Evolutionary conservation across 179 eudicot species (phyloP).

Genomic region (Dionaea muscipula): DNA sequence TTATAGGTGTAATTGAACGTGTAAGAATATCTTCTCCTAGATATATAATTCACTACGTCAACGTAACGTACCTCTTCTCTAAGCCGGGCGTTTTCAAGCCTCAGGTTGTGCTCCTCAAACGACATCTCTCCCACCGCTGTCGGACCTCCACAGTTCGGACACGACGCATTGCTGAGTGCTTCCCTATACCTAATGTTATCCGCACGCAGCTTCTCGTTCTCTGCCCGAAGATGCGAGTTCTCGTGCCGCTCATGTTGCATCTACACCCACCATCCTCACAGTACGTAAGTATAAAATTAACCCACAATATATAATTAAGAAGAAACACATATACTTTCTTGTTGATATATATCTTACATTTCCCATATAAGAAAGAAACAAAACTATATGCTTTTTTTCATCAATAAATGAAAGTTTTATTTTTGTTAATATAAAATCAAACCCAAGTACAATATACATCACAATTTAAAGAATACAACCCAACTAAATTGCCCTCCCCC

Average conservation of each 20-base stretch:
- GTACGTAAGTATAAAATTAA: neutral
- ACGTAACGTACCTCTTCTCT: slow-evolving; percentile 42
- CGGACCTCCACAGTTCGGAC: slow-evolving; percentile 48
- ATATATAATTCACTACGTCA: too few relatives aligned
- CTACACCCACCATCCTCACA: slow-evolving; percentile 18
- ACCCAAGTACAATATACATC: too few relatives aligned
- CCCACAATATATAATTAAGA: neutral
- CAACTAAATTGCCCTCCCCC: too few relatives aligned
- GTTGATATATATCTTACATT: neutral
- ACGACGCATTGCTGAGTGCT: slow-evolving; percentile 32
- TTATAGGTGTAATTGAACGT: too few relatives aligned
- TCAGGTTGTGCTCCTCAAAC: slow-evolving; percentile 41
- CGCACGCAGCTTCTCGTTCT: slow-evolving; percentile 37
- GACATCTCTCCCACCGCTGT: slow-evolving; percentile 50
- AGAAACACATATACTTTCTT: neutral
- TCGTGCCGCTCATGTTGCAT: slow-evolving; percentile 42
- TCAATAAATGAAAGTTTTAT: too few relatives aligned
- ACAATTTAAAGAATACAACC: too few relatives aligned
- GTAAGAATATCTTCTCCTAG: too few relatives aligned
- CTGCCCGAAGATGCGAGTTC: slow-evolving; percentile 32
- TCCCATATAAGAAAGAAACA: too few relatives aligned
- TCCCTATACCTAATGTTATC: slow-evolving; percentile 40
- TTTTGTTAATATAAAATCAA: too few relatives aligned
- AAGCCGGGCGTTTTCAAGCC: slow-evolving; percentile 34
- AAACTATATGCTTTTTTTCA: too few relatives aligned